Base-by-base conservation (phyloP, 352 stramenopile species). In the Lagenidium giganteum region DNA sequence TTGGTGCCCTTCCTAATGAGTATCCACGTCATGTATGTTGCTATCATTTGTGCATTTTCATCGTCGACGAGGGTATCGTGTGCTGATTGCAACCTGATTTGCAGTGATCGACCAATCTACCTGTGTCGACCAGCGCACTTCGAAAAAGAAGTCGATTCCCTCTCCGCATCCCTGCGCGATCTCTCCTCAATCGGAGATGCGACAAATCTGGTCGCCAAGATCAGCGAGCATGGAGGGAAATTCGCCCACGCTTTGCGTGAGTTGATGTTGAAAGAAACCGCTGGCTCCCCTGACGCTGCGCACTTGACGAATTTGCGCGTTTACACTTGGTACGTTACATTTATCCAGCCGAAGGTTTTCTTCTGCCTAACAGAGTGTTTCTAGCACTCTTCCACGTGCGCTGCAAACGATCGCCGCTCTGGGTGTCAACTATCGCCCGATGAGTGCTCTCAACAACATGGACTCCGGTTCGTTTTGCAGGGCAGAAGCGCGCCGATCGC, bases 1-100 rank as follows among this genome's bases (percentile, higher is more conserved):
- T 51, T 79, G 9, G 57, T 70, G 21, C 63, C 67, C 18, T 79
- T 76, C 22, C 54, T 79, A 24, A 75, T 75, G 67, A 76, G 61
- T 47, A 60, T 76, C 20, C 65, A 76, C 47, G 28, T 76, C 25
- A 40, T 76, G 65, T 72, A 42, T 25, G 61, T 59, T 3, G 18
- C 8, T 0, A 12, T 27, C n/a, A 1, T 31, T 32, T 28, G 2
- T n/a, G 8, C 16, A 11, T 3, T 9, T 20, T 16, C 3, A 38
- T 28, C 25, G 18, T 8, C 16, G 4, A 17, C 16, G 41, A 4
- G 25, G 26, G 8, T 39, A 13, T 28, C n/a, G 13, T 38, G 28
- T 18, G 28, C 36, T 44, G 37, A 12, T 22, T 32, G n/a, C 12
- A 20, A 22, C 9, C 13, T n/a, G 46, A 11, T 18, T 13, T 20